Percentiles rank a stretch among this genome's conserved stretches.
These are phyloP conservation scores for Phaeomoniella chlamydospora DNA, from an alignment of 2,329 filamentous ascomycete genomes.

Conservation along the genomic window DNA sequence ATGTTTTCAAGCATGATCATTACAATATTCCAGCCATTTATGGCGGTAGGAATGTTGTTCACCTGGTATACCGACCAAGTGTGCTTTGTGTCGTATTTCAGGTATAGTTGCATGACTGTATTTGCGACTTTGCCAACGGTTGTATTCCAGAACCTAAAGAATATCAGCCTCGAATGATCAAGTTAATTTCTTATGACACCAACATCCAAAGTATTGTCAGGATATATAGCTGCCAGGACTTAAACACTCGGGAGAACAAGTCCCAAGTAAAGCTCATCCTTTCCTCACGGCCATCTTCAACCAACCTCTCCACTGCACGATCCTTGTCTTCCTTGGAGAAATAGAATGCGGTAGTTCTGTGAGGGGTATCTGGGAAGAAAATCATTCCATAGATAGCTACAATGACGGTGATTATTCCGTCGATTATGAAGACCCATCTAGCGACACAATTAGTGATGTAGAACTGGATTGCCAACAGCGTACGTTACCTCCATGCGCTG, in stretches of 20 bases:
- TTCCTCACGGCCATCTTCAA: constrained; percentile 17
- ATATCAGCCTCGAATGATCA: neutral
- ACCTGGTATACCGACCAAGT: constrained; percentile 14
- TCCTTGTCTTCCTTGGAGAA: constrained; percentile 14
- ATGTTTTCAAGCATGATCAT: constrained; percentile 13
- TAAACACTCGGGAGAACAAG: constrained; percentile 10
- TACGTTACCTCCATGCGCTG: neutral
- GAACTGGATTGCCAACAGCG: too few species aligned
- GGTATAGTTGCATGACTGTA: constrained; percentile 14
- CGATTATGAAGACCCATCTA: constrained; percentile 23
- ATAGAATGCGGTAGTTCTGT: constrained; percentile 26
- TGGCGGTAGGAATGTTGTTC: constrained; percentile 16
- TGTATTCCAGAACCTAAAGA: neutral
- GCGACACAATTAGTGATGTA: too few species aligned
- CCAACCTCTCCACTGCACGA: constrained; percentile 9
- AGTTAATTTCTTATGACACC: neutral
- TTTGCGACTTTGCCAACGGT: constrained; percentile 15
- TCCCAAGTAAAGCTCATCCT: constrained; percentile 12
- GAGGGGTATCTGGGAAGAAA: constrained; percentile 27
- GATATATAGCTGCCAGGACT: constrained; percentile 15
- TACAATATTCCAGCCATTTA: constrained; percentile 17
- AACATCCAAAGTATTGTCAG: constrained; percentile 15
- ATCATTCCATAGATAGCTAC: constrained; percentile 28
- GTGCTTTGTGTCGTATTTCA: constrained; percentile 14
- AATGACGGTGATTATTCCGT: constrained; percentile 26